phyloP scores from a whole-genome alignment of 306 rosid species.

The Prinsepia uniflora region DNA sequence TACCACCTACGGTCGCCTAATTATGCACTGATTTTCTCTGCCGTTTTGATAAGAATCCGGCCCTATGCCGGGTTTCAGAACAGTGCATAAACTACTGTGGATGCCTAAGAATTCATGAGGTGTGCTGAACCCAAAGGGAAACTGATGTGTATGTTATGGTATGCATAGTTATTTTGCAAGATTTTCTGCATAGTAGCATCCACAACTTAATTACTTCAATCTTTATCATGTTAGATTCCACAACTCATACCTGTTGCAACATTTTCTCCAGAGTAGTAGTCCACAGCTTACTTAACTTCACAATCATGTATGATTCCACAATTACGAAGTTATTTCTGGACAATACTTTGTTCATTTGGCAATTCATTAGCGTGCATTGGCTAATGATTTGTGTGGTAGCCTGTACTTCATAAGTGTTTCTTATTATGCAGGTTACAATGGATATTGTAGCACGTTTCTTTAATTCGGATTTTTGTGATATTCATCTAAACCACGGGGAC shows the following conservation, averaged over 20 bases:
- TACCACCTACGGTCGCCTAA: too few species aligned
- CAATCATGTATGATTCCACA: background rate
- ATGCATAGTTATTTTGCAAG: background rate
- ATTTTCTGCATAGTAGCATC: too few species aligned
- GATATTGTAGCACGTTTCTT: conserved; percentile 63
- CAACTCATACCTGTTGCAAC: too few species aligned
- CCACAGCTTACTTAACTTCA: background rate
- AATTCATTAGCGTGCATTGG: conserved; percentile 2
- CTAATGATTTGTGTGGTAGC: background rate
- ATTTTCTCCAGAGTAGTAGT: background rate
- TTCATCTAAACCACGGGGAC: conserved; percentile 85
- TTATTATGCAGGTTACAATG: conserved; percentile 65
- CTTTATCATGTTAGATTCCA: too few species aligned
- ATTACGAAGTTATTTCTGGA: background rate
- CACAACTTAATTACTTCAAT: too few species aligned
- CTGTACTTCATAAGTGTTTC: conserved; percentile 8
- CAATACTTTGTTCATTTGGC: background rate
- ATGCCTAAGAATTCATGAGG: background rate
- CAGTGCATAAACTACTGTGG: too few species aligned
- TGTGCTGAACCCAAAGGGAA: background rate
- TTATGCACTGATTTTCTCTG: too few species aligned
- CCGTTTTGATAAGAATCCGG: too few species aligned
- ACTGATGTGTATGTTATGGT: background rate
- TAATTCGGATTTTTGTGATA: conserved; percentile 61
- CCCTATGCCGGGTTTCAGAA: too few species aligned